These are phyloP conservation scores for Cenchrus americanus DNA, from an alignment of 176 grass and related monocot genomes.

Conservation along the genomic window DNA sequence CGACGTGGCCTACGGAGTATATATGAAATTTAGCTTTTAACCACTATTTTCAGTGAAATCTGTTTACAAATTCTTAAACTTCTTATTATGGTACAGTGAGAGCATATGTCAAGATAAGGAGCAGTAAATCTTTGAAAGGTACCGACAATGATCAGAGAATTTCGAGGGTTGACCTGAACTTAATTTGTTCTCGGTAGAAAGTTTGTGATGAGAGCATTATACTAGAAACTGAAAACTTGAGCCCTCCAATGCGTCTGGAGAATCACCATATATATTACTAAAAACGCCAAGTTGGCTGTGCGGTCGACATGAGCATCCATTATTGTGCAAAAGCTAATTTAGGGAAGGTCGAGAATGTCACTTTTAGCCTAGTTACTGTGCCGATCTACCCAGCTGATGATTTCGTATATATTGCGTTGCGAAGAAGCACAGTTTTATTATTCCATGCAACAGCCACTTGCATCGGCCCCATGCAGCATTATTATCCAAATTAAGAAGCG, in stretches of 20 bases:
- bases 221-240: background rate
- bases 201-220: background rate
- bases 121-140: background rate
- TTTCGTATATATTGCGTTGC: background rate
- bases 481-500: background rate
- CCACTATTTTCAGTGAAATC: background rate
- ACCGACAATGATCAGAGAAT: background rate
- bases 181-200: conserved; percentile 9
- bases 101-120: background rate
- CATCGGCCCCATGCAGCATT: background rate
- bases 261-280: conserved; percentile 22
- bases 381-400: background rate
- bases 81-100: background rate
- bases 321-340: conserved; percentile 26
- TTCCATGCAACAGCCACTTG: conserved; percentile 30
- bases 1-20: background rate
- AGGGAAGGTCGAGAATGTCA: background rate
- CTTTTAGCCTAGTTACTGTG: conserved; percentile 28
- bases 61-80: background rate
- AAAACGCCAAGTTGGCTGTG: conserved; percentile 24
- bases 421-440: background rate
- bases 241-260: conserved; percentile 25
- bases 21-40: background rate
- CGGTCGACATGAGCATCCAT: conserved; percentile 21
- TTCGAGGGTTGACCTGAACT: background rate